Conservation (phyloP, 108 stramenopile species). For the Asterionellopsis glacialis region DNA sequence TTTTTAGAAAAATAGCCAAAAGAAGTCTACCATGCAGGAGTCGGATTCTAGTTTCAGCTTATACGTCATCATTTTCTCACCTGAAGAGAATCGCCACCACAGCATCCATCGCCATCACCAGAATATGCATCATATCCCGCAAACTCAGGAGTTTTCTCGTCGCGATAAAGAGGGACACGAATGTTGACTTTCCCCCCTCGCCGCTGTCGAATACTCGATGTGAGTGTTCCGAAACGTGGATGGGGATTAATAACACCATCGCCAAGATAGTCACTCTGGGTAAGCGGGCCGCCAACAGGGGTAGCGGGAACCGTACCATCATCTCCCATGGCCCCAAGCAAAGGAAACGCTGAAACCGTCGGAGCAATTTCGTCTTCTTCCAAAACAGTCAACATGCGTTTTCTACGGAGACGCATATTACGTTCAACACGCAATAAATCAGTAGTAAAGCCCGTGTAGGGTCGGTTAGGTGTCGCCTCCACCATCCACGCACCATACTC, state of each 20-base stretch:
- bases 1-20: not conserved
- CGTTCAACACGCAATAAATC: conserved; percentile 96
- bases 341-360: conserved; percentile 83
- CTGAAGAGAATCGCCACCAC: conserved; percentile 60
- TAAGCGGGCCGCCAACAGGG: conserved; percentile 77
- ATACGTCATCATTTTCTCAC: conserved; percentile 7
- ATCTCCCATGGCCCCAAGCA: conserved; percentile 77
- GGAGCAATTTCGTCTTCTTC: conserved; percentile 90
- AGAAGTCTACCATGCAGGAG: no score
- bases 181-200: conserved; percentile 92
- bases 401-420: conserved; percentile 96
- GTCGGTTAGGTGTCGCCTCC: conserved; percentile 93
- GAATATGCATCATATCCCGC: conserved; percentile 24
- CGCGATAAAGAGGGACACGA: conserved; percentile 91
- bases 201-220: conserved; percentile 92
- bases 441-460: conserved; percentile 88
- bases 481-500: conserved; percentile 99
- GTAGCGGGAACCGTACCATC: conserved; percentile 76
- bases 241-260: conserved; percentile 98
- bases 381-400: conserved; percentile 84
- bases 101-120: conserved; percentile 59
- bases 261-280: conserved; percentile 88
- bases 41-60: no score
- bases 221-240: conserved; percentile 96
- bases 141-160: conserved; percentile 89